Percentiles rank a stretch among this genome's conserved stretches.
Conservation (phyloP, 2,329 filamentous ascomycete genomes). For the Neofusicoccum sp. region DNA sequence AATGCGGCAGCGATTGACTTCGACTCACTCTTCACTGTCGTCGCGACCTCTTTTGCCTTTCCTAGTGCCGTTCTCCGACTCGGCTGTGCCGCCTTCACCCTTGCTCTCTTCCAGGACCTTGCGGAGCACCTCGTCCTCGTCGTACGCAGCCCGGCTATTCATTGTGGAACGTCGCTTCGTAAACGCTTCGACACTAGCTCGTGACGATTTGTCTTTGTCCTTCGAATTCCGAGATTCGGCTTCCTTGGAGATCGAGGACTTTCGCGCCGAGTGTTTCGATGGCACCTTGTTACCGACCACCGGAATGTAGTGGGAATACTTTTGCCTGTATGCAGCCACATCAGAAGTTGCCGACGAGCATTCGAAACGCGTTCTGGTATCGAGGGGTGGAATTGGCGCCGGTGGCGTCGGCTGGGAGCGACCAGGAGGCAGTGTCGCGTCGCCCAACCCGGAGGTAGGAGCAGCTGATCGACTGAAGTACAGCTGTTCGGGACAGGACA, state of each 20-base stretch:
- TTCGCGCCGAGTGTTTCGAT: constrained; percentile 57
- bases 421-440: neutral
- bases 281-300: constrained; percentile 56
- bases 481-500: neutral
- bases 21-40: constrained; percentile 88
- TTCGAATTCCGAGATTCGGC: constrained; percentile 56
- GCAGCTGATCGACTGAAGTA: neutral
- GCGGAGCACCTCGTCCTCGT: constrained; percentile 87
- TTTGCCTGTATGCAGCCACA: constrained; percentile 51
- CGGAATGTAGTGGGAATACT: constrained; percentile 66
- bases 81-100: constrained; percentile 65
- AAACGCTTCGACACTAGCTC: constrained; percentile 59
- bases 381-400: constrained; percentile 17
- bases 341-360: constrained; percentile 10
- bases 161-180: constrained; percentile 92
- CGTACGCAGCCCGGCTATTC: constrained; percentile 95
- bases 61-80: constrained; percentile 59
- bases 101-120: constrained; percentile 95
- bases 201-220: constrained; percentile 57
- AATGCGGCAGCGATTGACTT: neutral
- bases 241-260: constrained; percentile 68
- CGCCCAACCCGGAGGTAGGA: neutral
- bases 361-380: neutral
- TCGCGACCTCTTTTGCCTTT: constrained; percentile 83
- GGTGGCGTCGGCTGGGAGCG: constrained; percentile 17